phyloP scores from a whole-genome alignment of 2,329 filamentous ascomycete genomes.

The Aspergillus sp. region DNA sequence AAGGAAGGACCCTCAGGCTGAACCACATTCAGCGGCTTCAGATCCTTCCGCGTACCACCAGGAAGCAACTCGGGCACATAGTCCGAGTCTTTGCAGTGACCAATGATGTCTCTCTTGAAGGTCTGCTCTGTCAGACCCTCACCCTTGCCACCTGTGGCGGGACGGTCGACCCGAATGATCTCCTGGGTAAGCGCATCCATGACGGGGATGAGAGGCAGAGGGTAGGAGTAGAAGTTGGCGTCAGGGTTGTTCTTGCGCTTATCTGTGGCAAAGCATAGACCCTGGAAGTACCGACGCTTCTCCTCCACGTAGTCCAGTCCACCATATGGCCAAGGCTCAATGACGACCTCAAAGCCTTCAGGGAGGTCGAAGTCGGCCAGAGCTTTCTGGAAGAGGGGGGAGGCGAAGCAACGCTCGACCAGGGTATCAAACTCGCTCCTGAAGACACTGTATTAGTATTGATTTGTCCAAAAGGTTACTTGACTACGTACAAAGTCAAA shows the following conservation, averaged over 20 bases:
- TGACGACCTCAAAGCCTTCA: slow-evolving; percentile 57
- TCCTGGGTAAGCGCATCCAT: slow-evolving; percentile 60
- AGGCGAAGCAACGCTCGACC: slow-evolving; percentile 53
- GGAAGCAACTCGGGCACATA: slow-evolving; percentile 55
- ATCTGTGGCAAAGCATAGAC: slow-evolving; percentile 53
- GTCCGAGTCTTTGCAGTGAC: slow-evolving; percentile 55
- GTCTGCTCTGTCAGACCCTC: slow-evolving; percentile 50
- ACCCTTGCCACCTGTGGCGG: slow-evolving; percentile 53
- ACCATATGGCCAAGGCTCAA: slow-evolving; percentile 61
- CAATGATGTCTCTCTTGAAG: slow-evolving; percentile 51
- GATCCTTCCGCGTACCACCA: slow-evolving; percentile 48
- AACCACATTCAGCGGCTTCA: slow-evolving; percentile 71
- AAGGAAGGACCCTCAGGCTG: slow-evolving; percentile 72
- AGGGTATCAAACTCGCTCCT: slow-evolving; percentile 52
- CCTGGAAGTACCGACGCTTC: slow-evolving; percentile 55
- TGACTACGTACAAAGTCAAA: slow-evolving; percentile 45
- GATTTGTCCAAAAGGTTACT: no score
- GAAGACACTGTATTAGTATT: neutral
- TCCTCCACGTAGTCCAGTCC: slow-evolving; percentile 52
- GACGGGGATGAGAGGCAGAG: slow-evolving; percentile 54
- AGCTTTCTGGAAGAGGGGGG: slow-evolving; percentile 54
- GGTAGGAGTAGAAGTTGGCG: slow-evolving; percentile 64
- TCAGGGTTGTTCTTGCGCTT: slow-evolving; percentile 50
- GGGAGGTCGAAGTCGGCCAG: slow-evolving; percentile 55
- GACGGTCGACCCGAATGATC: slow-evolving; percentile 59